Evolutionary conservation across 208 protist species (phyloP).

Genomic region (Trypanosoma theileri): DNA sequence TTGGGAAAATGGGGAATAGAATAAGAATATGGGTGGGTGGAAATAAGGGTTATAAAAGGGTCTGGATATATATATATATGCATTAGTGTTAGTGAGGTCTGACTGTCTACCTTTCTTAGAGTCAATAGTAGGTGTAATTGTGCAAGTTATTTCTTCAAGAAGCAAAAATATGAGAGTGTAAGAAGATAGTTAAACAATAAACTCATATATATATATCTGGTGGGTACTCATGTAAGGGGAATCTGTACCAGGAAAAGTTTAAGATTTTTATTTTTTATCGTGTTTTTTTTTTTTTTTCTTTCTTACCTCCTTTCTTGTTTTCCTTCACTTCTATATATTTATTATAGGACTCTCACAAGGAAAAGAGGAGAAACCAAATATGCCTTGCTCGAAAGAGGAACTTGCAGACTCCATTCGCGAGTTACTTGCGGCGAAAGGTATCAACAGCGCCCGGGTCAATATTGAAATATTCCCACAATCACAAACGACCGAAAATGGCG

Average conservation of each 20-base stretch:
- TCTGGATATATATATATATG: background rate
- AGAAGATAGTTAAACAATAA: slow-evolving; percentile 12
- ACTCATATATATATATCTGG: background rate
- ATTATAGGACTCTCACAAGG: background rate
- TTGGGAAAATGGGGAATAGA: background rate
- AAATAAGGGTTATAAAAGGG: background rate
- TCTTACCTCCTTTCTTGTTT: slow-evolving; percentile 14
- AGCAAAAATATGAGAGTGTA: slow-evolving; percentile 5
- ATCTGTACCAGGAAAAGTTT: background rate
- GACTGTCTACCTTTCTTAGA: too few relatives aligned
- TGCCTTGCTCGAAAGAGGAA: slow-evolving; percentile 19
- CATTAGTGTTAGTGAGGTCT: too few relatives aligned
- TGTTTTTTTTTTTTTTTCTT: slow-evolving; percentile 21
- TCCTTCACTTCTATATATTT: background rate
- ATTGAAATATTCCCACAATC: slow-evolving; percentile 35
- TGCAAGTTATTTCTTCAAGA: too few relatives aligned
- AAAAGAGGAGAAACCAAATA: background rate
- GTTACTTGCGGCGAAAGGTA: slow-evolving; percentile 43
- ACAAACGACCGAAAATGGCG: background rate
- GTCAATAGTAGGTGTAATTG: too few relatives aligned
- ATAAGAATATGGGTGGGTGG: background rate
- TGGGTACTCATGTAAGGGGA: too few relatives aligned
- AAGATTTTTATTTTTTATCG: background rate
- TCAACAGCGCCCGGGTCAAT: slow-evolving; percentile 46
- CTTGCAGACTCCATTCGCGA: slow-evolving; percentile 53